A percentile compares a stretch with the other conserved stretches of the same genome.
phyloP scores from a whole-genome alignment of 1,284 basidiomycete species.

The Pholiota adiposa region DNA sequence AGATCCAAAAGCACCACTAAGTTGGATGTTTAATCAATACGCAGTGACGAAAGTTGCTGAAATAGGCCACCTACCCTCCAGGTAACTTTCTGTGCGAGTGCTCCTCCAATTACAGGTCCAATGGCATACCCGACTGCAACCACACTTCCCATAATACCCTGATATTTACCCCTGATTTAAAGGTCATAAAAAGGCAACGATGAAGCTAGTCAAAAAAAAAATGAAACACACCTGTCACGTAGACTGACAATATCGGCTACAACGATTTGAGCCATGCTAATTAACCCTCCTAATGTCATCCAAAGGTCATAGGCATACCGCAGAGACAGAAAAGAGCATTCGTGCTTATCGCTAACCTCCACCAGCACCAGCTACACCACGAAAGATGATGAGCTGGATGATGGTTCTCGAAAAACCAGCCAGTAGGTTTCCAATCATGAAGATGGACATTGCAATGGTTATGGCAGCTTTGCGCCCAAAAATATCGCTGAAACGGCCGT shows the following conservation, averaged over 20 bases:
- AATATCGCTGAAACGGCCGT: slow-evolving; percentile 76
- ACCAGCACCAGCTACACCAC: slow-evolving; percentile 69
- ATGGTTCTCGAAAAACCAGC: slow-evolving; percentile 67
- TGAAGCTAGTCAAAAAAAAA: too few relatives aligned
- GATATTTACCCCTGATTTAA: slow-evolving; percentile 59
- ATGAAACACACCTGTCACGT: slow-evolving; percentile 51
- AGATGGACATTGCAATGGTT: slow-evolving; percentile 60
- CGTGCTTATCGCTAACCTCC: slow-evolving; percentile 43
- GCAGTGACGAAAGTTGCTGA: neutral
- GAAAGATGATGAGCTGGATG: slow-evolving; percentile 73
- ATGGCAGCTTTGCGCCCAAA: slow-evolving; percentile 76
- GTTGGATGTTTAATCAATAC: neutral
- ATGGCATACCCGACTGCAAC: slow-evolving; percentile 55
- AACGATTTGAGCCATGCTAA: slow-evolving; percentile 68
- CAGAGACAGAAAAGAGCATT: neutral
- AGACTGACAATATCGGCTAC: slow-evolving; percentile 69
- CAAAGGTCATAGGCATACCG: neutral
- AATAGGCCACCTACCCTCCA: slow-evolving; percentile 56
- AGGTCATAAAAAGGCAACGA: neutral
- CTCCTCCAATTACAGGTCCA: slow-evolving; percentile 65
- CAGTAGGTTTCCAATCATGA: slow-evolving; percentile 64
- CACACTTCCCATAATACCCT: slow-evolving; percentile 62
- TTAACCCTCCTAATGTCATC: slow-evolving; percentile 49
- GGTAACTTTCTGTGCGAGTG: slow-evolving; percentile 54
- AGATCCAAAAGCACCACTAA: slow-evolving; percentile 72